Base-by-base conservation (phyloP, 768 basidiomycete species). In the Hemileccinum impolitum region DNA sequence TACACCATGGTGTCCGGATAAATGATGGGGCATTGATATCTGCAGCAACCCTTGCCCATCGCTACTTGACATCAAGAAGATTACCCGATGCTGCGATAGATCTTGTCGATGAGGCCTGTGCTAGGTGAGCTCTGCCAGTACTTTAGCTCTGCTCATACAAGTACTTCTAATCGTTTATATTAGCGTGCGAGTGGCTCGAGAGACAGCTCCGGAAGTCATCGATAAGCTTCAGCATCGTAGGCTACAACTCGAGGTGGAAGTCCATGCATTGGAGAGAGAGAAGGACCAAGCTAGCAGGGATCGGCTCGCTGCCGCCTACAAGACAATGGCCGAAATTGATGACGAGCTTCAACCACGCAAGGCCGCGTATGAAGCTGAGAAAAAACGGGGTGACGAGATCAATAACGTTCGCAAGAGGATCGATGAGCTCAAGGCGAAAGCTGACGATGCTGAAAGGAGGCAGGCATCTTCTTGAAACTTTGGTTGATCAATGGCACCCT, bases 191-290 rank as follows among this genome's bases (percentile, higher is more conserved):
- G 92, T 97, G 21, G 90, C 90, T 23, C 84, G 92, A 37, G 95
- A 99, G 72, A 97, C 94, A 0, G 82, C 89, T 51, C 95, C 95
- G 0, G 95, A 98, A 70, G 87, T 79, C 3, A 89, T 98, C 59
- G 95, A 98, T 70, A 85, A 85, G 55, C 76, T 97, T 15, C 90
- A 95, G 62, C 84, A 94, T 17, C 78, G 77, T 44, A 93, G 90
- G 66, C 79, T 97, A 28, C 90, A 95, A 62, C 78, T 98, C 25
- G 90, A 97, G 62, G 85, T 98, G 17, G 95, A 96, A 64, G 88
- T 96, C 18, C 94, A 96, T 64, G 95, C 95, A 10, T 72, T 97
- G 44, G 90, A 94, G 64, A 81, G 93, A 40, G 94, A 96, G 67
- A 94, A 92, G 66, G 94, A 96, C 51, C 64, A 80, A 5, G 88